Evolutionary conservation across 495 filamentous ascomycete species (phyloP).

Genomic region (Daldinia vernicosa): DNA sequence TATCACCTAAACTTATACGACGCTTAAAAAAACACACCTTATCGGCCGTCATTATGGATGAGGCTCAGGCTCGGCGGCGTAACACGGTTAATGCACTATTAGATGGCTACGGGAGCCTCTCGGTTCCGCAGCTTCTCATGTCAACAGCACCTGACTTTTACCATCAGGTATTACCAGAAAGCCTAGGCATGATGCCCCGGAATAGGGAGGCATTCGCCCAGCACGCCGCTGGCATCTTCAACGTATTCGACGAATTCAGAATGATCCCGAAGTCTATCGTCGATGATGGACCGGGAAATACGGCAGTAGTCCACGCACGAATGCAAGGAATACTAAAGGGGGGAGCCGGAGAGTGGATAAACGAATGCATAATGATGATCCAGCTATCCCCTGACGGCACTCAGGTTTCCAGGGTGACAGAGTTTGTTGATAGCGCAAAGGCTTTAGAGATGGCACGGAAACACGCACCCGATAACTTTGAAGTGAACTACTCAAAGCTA

Average conservation of each 20-base stretch:
- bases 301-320: constrained; percentile 47
- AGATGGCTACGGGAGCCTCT: constrained; percentile 50
- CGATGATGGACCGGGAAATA: constrained; percentile 45
- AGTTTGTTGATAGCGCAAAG: constrained; percentile 56
- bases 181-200: constrained; percentile 49
- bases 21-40: constrained; percentile 5
- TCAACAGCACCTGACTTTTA: constrained; percentile 46
- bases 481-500: constrained; percentile 6
- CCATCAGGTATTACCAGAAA: constrained; percentile 51
- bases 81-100: constrained; percentile 47
- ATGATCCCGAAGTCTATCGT: constrained; percentile 50
- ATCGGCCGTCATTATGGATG: constrained; percentile 31
- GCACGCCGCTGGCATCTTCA: constrained; percentile 50
- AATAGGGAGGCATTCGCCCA: constrained; percentile 46
- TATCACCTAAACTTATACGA: constrained; percentile 1
- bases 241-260: constrained; percentile 50
- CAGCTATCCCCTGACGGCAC: constrained; percentile 43
- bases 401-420: constrained; percentile 44
- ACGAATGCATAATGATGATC: constrained; percentile 55
- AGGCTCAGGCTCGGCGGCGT: constrained; percentile 30
- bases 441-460: constrained; percentile 50
- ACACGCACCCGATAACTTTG: constrained; percentile 46
- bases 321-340: constrained; percentile 49
- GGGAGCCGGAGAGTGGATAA: constrained; percentile 43
- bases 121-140: constrained; percentile 44